Percentiles rank a stretch among this genome's conserved stretches.
Conservation (phyloP, 768 basidiomycete genomes). For the Boletus huronensis region DNA sequence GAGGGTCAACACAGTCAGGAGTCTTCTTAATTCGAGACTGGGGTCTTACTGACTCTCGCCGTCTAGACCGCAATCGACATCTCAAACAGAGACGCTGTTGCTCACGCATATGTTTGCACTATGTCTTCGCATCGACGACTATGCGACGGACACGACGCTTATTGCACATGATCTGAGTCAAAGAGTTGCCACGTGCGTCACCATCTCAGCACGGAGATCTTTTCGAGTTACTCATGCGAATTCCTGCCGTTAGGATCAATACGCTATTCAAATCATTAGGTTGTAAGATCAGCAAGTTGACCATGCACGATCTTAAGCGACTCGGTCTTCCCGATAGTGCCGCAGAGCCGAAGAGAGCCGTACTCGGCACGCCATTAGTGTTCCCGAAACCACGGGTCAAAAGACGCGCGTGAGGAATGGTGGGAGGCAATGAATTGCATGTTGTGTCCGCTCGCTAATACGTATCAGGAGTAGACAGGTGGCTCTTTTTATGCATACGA, state of each 20-base stretch:
- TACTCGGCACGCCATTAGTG: constrained; percentile 69
- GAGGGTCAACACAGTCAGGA: constrained; percentile 62
- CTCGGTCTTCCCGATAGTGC: constrained; percentile 65
- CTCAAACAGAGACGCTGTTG: constrained; percentile 66
- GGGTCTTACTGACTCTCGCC: neutral
- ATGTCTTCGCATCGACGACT: constrained; percentile 76
- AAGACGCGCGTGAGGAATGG: constrained; percentile 26
- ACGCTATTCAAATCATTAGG: constrained; percentile 77
- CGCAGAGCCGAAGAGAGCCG: constrained; percentile 64
- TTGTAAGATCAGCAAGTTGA: constrained; percentile 62
- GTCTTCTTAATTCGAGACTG: neutral
- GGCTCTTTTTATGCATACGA: neutral
- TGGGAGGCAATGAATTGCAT: neutral
- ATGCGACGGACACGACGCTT: constrained; percentile 60
- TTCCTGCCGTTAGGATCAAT: constrained; percentile 44
- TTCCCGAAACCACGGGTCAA: constrained; percentile 66
- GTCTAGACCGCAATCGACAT: constrained; percentile 51
- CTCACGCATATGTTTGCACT: constrained; percentile 79
- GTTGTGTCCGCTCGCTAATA: neutral
- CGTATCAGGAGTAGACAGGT: neutral
- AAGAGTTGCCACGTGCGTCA: constrained; percentile 57
- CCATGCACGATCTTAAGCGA: constrained; percentile 60
- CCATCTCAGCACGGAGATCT: neutral
- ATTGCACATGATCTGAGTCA: constrained; percentile 76
- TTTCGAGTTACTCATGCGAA: constrained; percentile 1